These are phyloP conservation scores for Kuraishia hungarica DNA, from an alignment of 805 yeast species.

Conservation along the genomic window DNA sequence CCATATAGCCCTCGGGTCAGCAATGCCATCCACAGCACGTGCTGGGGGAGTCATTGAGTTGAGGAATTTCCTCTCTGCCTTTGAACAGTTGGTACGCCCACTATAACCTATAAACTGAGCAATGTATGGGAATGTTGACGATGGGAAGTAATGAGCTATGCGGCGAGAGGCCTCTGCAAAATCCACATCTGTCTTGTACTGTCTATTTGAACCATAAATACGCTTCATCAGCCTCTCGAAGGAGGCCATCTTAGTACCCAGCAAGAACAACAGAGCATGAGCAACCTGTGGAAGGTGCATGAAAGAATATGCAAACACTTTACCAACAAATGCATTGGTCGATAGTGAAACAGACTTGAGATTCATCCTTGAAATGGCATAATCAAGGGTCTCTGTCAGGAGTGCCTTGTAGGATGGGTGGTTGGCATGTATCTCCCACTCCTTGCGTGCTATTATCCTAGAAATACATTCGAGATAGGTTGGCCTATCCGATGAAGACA, in stretches of 20 bases:
- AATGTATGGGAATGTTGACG: constrained; percentile 17
- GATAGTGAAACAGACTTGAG: constrained; percentile 46
- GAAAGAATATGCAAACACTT: constrained; percentile 58
- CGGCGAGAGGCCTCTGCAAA: not conserved
- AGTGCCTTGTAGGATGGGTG: constrained; percentile 20
- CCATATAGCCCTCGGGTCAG: constrained; percentile 56
- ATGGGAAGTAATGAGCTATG: not conserved
- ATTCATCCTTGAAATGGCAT: constrained; percentile 38
- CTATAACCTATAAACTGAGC: constrained; percentile 13
- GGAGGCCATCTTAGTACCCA: constrained; percentile 43
- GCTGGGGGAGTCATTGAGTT: constrained; percentile 31
- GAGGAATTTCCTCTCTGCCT: constrained; percentile 20
- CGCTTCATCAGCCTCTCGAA: constrained; percentile 20
- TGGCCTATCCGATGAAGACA: constrained; percentile 37
- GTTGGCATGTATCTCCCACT: constrained; percentile 26
- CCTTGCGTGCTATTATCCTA: constrained; percentile 35
- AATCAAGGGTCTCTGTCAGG: constrained; percentile 45
- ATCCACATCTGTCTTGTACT: not conserved
- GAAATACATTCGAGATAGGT: constrained; percentile 50
- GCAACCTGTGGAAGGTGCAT: constrained; percentile 48
- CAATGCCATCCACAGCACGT: constrained; percentile 32
- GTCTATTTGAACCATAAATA: not conserved
- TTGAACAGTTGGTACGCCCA: constrained; percentile 7
- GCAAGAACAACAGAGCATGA: constrained; percentile 44
- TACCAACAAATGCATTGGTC: constrained; percentile 59